These are phyloP conservation scores for Raphidocelis subcapitata DNA, from an alignment of 139 green algal genomes.

Conservation along the genomic window DNA sequence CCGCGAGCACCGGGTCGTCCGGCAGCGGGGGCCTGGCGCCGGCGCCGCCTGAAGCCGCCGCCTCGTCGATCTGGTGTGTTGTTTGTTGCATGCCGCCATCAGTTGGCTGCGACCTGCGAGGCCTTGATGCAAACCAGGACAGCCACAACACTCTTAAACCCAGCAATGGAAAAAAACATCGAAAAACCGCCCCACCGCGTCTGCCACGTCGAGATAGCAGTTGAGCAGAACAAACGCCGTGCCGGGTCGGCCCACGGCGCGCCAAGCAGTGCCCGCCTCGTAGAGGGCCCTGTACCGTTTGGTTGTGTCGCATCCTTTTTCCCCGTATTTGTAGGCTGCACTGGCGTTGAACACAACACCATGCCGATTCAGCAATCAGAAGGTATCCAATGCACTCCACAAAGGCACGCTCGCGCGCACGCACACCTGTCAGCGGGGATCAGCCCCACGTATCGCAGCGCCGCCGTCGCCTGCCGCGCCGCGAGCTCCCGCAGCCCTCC, in stretches of 20 bases:
- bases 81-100: neutral
- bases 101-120: neutral
- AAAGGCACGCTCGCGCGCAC: neutral
- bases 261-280: slow-evolving; percentile 34
- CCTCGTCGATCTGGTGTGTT: neutral
- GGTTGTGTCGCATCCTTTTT: neutral
- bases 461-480: slow-evolving; percentile 61
- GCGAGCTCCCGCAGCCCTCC: slow-evolving; percentile 53
- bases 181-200: slow-evolving; percentile 61
- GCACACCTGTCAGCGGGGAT: slow-evolving; percentile 72
- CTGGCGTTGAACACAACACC: neutral
- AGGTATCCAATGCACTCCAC: neutral
- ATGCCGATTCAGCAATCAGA: neutral
- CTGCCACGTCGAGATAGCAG: slow-evolving; percentile 78
- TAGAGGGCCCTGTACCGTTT: slow-evolving; percentile 28
- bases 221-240: slow-evolving; percentile 90
- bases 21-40: neutral
- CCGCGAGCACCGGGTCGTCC: neutral
- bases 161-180: too few species aligned
- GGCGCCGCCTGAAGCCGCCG: neutral
- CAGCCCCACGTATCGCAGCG: slow-evolving; percentile 65
- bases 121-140: slow-evolving; percentile 25
- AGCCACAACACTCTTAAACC: slow-evolving; percentile 79
- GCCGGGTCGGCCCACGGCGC: slow-evolving; percentile 46
- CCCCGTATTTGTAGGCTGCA: neutral